Evolutionary conservation across 352 stramenopile genomes (phyloP), one percentile per base, ranked within the genome.

Genomic region (Globisporangium solare): DNA sequence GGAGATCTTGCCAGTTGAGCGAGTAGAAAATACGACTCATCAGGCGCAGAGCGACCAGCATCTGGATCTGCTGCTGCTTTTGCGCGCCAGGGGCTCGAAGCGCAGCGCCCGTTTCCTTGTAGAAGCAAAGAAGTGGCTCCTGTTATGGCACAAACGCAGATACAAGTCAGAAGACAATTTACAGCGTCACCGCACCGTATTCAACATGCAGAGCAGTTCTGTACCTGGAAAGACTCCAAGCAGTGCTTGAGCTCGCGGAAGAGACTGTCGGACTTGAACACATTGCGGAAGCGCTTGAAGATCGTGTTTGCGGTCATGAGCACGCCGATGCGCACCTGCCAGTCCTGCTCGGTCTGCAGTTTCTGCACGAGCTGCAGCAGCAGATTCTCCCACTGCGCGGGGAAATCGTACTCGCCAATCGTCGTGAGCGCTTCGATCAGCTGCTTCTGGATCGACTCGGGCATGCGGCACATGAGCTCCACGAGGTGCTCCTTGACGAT

Each of bases 401-500:
- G 97, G 67, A 99, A 99, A 64, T 99, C 98, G 60, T 95, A 89
- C 56, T 96, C 83, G 56, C 94, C 91, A 67, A 99, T 98, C 47
- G 98, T 96, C 24, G 91, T 88, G 52, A 99, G 94, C 47, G 95
- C 86, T 67, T 99, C 97, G 35, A 93, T 96, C 56, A 99, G 90
- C 72, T 99, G 97, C 48, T 89, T 83, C 75, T 98, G 92, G 58
- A 99, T 82, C 52, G 66, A 73, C 61, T 94, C 76, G 49, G 96
- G 95, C 67, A 97, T 95, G 35, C 86, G 92, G 64, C 93, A 99
- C 96, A 99, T 99, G 58, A 99, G 87, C 41, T 98, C 88, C 24
- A 99, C 96, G n/a, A 99, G 77, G 71, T 99, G 87, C 53, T 86
- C 83, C 80, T 99, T 99, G 56, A 99, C 97, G 22, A 97, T 64